These are phyloP conservation scores for Agrostemma githago DNA, from an alignment of 148 eudicot species.

Conservation along the genomic window DNA sequence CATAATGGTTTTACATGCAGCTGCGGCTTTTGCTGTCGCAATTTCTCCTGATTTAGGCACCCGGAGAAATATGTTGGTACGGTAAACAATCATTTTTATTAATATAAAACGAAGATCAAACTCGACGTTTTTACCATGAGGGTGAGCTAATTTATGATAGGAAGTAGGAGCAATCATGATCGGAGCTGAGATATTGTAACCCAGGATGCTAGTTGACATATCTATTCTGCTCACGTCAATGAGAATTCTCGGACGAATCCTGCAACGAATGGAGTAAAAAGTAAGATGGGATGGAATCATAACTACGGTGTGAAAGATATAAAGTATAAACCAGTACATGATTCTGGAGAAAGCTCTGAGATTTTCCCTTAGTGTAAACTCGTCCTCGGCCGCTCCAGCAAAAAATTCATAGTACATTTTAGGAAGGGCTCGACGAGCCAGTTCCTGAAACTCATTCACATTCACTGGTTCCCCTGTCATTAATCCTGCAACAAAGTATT, in stretches of 20 bases:
- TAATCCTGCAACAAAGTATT: slow-evolving; percentile 20
- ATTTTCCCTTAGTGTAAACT: slow-evolving; percentile 60
- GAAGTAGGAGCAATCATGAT: slow-evolving; percentile 76
- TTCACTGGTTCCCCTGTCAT: slow-evolving; percentile 53
- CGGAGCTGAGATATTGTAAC: slow-evolving; percentile 53
- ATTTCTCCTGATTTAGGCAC: slow-evolving; percentile 51
- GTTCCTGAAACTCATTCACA: slow-evolving; percentile 60
- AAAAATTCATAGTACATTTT: slow-evolving; percentile 76
- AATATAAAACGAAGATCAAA: too few species aligned
- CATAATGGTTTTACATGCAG: slow-evolving; percentile 65
- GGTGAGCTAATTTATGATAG: slow-evolving; percentile 64
- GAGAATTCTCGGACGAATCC: slow-evolving; percentile 61
- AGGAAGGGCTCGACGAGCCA: slow-evolving; percentile 66
- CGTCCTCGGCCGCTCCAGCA: slow-evolving; percentile 76
- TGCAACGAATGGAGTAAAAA: slow-evolving; percentile 18
- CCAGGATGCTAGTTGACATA: slow-evolving; percentile 56
- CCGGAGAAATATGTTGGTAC: background rate
- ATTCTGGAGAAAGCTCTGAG: slow-evolving; percentile 52
- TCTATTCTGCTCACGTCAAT: slow-evolving; percentile 58
- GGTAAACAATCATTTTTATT: background rate
- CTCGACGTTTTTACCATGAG: slow-evolving; percentile 35
- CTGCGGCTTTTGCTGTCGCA: slow-evolving; percentile 82
- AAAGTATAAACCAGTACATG: slow-evolving; percentile 27
- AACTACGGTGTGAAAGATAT: background rate
- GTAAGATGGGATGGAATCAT: slow-evolving; percentile 4